These are phyloP conservation scores for Linum lewisii DNA, from an alignment of 345 rosid species.

Conservation along the genomic window DNA sequence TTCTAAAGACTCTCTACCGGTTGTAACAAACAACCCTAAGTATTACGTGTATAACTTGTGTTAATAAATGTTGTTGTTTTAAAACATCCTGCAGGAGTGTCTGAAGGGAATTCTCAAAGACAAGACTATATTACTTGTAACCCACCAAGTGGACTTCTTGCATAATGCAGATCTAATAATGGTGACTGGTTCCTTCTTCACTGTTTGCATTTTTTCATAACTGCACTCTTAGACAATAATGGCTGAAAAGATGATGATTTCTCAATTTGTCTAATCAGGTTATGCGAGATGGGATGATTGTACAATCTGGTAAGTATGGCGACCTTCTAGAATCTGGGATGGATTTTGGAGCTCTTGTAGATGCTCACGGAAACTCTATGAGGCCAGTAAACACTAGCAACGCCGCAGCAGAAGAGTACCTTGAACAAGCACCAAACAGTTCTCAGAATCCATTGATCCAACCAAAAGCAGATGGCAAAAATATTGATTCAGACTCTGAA, in stretches of 20 bases:
- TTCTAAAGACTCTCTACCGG: too few species aligned
- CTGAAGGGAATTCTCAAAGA: constrained; percentile 36
- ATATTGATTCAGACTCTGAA: too few species aligned
- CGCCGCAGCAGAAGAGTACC: constrained; percentile 2
- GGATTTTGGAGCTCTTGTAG: constrained; percentile 61
- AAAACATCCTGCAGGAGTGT: constrained; percentile 37
- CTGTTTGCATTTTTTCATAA: too few species aligned
- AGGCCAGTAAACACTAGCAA: constrained; percentile 36
- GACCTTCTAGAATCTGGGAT: constrained; percentile 39
- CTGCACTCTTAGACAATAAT: too few species aligned
- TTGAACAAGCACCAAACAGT: constrained; percentile 27
- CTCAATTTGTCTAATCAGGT: constrained; percentile 24
- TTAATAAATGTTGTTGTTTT: constrained; percentile 9
- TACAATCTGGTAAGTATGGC: constrained; percentile 52
- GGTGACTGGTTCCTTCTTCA: constrained; percentile 18
- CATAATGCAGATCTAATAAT: constrained; percentile 55
- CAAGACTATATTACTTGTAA: constrained; percentile 53
- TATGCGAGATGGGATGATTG: constrained; percentile 50
- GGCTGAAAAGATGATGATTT: too few species aligned
- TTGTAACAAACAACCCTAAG: too few species aligned
- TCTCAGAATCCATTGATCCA: constrained; percentile 12
- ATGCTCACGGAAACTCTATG: constrained; percentile 52
- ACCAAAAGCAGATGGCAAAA: constrained; percentile 5
- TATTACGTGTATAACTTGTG: too few species aligned
- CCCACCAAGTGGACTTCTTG: constrained; percentile 59